phyloP scores from a whole-genome alignment of 2,329 filamentous ascomycete species.

The Arthrinium phaeospermum region DNA sequence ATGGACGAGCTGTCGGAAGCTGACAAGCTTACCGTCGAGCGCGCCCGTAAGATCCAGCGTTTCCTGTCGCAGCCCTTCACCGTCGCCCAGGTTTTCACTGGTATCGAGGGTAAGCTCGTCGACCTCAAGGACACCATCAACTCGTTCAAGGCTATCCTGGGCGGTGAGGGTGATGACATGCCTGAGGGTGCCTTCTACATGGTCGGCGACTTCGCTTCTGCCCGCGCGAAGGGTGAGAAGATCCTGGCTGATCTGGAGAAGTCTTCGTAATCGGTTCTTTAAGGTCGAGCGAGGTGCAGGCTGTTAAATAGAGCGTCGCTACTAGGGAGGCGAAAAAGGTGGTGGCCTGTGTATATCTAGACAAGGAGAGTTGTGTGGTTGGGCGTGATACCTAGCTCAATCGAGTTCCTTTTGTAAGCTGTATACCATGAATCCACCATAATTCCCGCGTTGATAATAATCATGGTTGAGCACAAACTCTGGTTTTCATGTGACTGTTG shows the following conservation, averaged over 20 bases:
- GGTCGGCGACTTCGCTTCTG: slow-evolving; percentile 95
- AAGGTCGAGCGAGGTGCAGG: slow-evolving; percentile 15
- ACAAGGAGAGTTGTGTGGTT: slow-evolving; percentile 51
- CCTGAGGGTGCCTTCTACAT: slow-evolving; percentile 97
- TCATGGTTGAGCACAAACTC: neutral
- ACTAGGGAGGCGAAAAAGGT: slow-evolving; percentile 36
- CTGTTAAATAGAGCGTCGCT: slow-evolving; percentile 39
- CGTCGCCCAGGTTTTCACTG: slow-evolving; percentile 81
- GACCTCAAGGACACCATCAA: slow-evolving; percentile 98
- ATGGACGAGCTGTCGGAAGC: slow-evolving; percentile 99
- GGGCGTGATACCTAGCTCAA: slow-evolving; percentile 58
- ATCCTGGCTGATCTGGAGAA: slow-evolving; percentile 93
- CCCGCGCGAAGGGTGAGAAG: slow-evolving; percentile 98
- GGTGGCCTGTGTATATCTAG: slow-evolving; percentile 63
- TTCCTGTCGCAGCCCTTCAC: slow-evolving; percentile 99
- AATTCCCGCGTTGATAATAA: slow-evolving; percentile 43
- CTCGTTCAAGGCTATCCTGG: slow-evolving; percentile 97
- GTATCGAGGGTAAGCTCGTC: slow-evolving; percentile 95
- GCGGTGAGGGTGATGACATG: slow-evolving; percentile 92
- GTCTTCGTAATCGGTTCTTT: slow-evolving; percentile 50
- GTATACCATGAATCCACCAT: slow-evolving; percentile 64
- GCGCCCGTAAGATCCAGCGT: slow-evolving; percentile 99
- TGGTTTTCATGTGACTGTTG: neutral
- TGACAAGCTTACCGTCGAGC: slow-evolving; percentile 99
- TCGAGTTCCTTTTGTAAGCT: slow-evolving; percentile 62